phyloP scores from a whole-genome alignment of 2,329 filamentous ascomycete species.

The Anthostomella pinea region DNA sequence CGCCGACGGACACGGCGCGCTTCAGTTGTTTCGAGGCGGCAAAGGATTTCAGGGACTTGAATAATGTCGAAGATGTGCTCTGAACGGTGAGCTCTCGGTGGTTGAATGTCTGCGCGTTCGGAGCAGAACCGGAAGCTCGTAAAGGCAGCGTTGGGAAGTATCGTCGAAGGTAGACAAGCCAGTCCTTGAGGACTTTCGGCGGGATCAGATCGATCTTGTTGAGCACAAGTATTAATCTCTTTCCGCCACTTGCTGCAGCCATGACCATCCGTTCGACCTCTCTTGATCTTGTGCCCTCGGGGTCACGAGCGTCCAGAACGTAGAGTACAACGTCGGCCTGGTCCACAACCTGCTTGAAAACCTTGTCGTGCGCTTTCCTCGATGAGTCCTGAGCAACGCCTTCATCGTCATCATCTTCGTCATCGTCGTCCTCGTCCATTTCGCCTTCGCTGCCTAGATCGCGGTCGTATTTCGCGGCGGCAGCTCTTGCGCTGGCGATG shows the following conservation, averaged over 20 bases:
- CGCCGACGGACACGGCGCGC: constrained; percentile 84
- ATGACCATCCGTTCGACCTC: constrained; percentile 89
- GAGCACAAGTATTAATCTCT: constrained; percentile 84
- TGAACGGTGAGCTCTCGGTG: constrained; percentile 86
- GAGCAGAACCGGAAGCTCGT: constrained; percentile 75
- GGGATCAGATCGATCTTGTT: constrained; percentile 96
- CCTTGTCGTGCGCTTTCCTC: constrained; percentile 87
- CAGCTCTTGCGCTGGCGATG: constrained; percentile 75
- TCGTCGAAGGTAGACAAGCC: constrained; percentile 79
- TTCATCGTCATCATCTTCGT: constrained; percentile 49
- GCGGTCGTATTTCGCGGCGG: constrained; percentile 72
- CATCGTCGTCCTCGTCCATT: constrained; percentile 55
- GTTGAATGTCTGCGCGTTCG: constrained; percentile 88
- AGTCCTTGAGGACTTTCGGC: constrained; percentile 74
- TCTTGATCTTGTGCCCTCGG: constrained; percentile 83
- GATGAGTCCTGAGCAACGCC: constrained; percentile 60
- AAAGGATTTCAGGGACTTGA: constrained; percentile 87
- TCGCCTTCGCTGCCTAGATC: constrained; percentile 60
- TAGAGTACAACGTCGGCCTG: constrained; percentile 89
- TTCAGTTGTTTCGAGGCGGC: constrained; percentile 81
- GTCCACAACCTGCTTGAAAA: constrained; percentile 91
- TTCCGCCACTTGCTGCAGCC: constrained; percentile 78
- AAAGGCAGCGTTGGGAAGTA: constrained; percentile 91
- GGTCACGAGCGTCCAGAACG: constrained; percentile 88
- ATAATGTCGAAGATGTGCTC: constrained; percentile 78